These are phyloP conservation scores for Alloteropsis semialata DNA, from an alignment of 176 grass and related monocot genomes.

Conservation along the genomic window DNA sequence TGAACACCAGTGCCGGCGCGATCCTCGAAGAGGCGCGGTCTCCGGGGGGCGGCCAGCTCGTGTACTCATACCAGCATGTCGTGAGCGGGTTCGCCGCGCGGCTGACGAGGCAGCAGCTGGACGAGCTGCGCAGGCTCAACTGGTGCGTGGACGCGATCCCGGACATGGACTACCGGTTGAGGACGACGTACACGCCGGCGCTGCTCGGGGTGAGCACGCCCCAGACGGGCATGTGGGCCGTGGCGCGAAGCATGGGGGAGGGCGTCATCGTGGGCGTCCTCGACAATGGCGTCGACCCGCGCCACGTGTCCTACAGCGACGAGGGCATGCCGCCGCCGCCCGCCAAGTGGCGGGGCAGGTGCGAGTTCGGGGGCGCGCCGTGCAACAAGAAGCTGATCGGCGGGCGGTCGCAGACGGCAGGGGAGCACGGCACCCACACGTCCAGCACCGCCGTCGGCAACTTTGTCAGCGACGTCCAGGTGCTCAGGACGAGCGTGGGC, in stretches of 20 bases:
- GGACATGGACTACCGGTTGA: neutral
- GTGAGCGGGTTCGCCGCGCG: constrained; percentile 54
- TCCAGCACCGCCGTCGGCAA: constrained; percentile 60
- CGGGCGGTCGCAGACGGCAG: constrained; percentile 25
- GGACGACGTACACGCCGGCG: constrained; percentile 45
- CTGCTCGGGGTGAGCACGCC: constrained; percentile 24
- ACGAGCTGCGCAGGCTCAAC: neutral
- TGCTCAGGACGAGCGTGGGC: neutral
- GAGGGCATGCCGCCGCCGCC: constrained; percentile 49
- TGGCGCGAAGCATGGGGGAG: constrained; percentile 44
- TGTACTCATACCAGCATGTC: constrained; percentile 55
- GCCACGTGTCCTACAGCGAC: constrained; percentile 34
- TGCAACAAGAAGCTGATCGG: constrained; percentile 84
- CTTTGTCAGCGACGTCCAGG: constrained; percentile 14
- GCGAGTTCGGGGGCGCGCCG: constrained; percentile 45
- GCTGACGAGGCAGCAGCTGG: constrained; percentile 24
- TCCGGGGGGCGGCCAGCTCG: constrained; percentile 9
- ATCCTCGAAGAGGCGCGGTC: constrained; percentile 12
- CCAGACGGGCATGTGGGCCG: constrained; percentile 33
- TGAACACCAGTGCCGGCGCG: constrained; percentile 29
- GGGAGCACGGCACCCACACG: constrained; percentile 64
- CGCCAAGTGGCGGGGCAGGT: constrained; percentile 54
- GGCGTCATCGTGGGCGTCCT: constrained; percentile 56
- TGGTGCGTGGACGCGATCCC: constrained; percentile 51
- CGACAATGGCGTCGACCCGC: constrained; percentile 53